Evolutionary conservation across 1,284 basidiomycete genomes (phyloP).

Genomic region (Ustilago crameri): DNA sequence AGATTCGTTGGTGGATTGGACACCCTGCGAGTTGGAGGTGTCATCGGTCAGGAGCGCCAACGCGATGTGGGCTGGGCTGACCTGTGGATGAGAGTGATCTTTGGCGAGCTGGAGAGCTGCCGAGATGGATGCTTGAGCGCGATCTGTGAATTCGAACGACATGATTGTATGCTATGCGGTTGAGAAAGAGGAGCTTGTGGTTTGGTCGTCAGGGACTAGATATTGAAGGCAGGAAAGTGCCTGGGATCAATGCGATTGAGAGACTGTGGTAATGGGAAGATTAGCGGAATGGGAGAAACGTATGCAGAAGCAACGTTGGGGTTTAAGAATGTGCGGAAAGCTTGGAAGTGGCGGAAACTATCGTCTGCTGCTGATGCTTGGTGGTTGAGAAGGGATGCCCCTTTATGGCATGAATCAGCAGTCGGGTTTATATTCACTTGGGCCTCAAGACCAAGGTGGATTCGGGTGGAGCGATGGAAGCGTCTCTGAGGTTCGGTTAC

Average conservation of each 20-base stretch:
- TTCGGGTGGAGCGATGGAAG: neutral
- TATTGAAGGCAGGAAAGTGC: neutral
- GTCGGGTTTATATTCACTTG: neutral
- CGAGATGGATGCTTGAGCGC: conserved; percentile 76
- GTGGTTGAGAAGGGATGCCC: too few species aligned
- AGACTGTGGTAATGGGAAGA: neutral
- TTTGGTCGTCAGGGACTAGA: neutral
- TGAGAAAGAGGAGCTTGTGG: neutral
- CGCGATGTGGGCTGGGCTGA: conserved; percentile 78
- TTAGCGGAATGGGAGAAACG: neutral
- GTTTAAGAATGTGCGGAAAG: too few species aligned
- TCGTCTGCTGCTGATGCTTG: too few species aligned
- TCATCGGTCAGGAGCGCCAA: conserved; percentile 76
- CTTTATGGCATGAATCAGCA: too few species aligned
- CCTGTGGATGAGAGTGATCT: conserved; percentile 82
- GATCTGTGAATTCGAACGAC: conserved; percentile 78
- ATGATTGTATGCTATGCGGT: conserved; percentile 17
- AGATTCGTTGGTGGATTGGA: conserved; percentile 61
- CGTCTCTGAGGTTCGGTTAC: neutral
- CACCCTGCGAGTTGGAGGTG: conserved; percentile 57
- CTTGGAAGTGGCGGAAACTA: too few species aligned
- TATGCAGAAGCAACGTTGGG: too few species aligned
- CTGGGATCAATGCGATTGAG: neutral
- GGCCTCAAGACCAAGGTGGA: neutral
- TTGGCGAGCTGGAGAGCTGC: conserved; percentile 82